phyloP scores from a whole-genome alignment of 2,329 filamentous ascomycete species.

The Sporothrix protearum region DNA sequence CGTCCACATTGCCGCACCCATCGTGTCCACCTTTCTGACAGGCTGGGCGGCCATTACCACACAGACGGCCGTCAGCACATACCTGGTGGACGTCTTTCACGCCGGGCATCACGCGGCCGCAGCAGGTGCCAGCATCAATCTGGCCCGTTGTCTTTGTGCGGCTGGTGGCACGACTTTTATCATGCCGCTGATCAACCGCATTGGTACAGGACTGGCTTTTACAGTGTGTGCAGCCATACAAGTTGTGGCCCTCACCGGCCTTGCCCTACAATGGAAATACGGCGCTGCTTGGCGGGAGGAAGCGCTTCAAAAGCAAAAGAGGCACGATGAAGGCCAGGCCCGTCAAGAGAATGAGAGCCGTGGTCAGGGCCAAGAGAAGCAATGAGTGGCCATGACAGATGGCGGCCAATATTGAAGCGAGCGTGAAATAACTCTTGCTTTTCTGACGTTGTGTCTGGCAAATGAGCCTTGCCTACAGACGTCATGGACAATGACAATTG shows the following conservation, averaged over 20 bases:
- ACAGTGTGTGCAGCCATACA: constrained; percentile 54
- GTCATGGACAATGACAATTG: background rate
- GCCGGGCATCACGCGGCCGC: constrained; percentile 57
- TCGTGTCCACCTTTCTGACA: constrained; percentile 56
- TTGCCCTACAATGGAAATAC: constrained; percentile 50
- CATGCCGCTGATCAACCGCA: constrained; percentile 52
- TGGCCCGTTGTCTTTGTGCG: constrained; percentile 59
- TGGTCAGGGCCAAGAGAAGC: background rate
- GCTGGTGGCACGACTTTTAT: constrained; percentile 58
- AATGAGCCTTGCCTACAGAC: background rate
- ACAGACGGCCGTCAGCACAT: constrained; percentile 59
- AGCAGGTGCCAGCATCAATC: constrained; percentile 60
- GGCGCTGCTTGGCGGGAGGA: constrained; percentile 44
- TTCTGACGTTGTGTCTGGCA: too few species aligned
- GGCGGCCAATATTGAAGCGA: background rate
- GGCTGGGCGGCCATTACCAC: constrained; percentile 57
- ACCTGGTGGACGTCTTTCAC: constrained; percentile 57
- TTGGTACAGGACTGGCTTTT: constrained; percentile 60
- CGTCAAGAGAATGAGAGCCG: background rate
- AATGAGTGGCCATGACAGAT: too few species aligned
- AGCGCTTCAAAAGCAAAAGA: constrained; percentile 4
- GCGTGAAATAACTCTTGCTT: background rate
- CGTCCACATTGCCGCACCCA: constrained; percentile 49
- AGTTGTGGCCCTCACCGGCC: constrained; percentile 44
- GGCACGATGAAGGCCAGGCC: background rate